These are phyloP conservation scores for Diaporthe ampelina DNA, from an alignment of 2,329 filamentous ascomycete genomes.

Conservation along the genomic window DNA sequence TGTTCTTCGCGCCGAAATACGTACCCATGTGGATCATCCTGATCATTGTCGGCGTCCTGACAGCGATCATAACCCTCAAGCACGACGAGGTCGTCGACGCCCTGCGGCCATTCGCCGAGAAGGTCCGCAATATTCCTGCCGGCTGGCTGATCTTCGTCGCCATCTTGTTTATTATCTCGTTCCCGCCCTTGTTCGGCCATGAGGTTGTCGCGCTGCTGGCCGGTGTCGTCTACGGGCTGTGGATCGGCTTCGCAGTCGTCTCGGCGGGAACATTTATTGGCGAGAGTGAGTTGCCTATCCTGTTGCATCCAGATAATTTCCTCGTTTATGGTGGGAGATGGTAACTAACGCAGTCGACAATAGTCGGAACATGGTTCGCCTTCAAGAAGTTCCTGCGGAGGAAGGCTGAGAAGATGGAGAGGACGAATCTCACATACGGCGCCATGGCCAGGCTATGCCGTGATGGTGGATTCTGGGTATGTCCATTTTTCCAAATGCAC, in stretches of 20 bases:
- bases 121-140: constrained; percentile 54
- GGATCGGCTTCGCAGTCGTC: constrained; percentile 57
- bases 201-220: constrained; percentile 58
- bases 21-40: constrained; percentile 47
- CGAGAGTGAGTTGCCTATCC: constrained; percentile 49
- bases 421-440: constrained; percentile 57
- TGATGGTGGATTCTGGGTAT: constrained; percentile 57
- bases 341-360: constrained; percentile 12
- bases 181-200: constrained; percentile 58
- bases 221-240: constrained; percentile 57
- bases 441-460: constrained; percentile 56
- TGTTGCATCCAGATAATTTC: not conserved
- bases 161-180: constrained; percentile 56
- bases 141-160: constrained; percentile 57
- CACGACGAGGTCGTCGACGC: constrained; percentile 55
- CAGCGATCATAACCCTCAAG: constrained; percentile 52
- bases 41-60: constrained; percentile 49
- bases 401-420: constrained; percentile 55
- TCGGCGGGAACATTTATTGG: constrained; percentile 57
- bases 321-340: too few species aligned
- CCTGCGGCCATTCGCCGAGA: constrained; percentile 53
- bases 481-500: not conserved
- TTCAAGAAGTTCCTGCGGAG: constrained; percentile 55
- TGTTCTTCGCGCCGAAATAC: constrained; percentile 53
- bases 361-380: constrained; percentile 57